These are phyloP conservation scores for Cladosporium sp. DNA, from an alignment of 2,329 filamentous ascomycete species.

Conservation along the genomic window DNA sequence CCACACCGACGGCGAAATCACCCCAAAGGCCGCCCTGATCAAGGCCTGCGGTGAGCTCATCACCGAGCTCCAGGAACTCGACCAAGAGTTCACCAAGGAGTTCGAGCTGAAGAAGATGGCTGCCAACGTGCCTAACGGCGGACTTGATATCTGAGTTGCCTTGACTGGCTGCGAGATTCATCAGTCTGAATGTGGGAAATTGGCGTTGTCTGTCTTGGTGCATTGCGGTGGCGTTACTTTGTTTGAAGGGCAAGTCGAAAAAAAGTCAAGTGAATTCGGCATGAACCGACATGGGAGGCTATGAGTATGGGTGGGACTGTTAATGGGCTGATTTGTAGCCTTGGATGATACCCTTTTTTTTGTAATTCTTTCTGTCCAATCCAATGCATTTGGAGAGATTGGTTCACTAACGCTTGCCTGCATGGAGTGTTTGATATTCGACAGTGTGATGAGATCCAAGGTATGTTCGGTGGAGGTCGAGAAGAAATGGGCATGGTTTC, in stretches of 20 bases:
- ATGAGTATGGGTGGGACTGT: neutral
- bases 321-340: conserved; percentile 1
- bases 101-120: conserved; percentile 84
- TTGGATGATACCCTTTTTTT: conserved; percentile 13
- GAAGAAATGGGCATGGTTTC: too few relatives aligned
- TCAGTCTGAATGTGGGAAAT: neutral
- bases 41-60: conserved; percentile 79
- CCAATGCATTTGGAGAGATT: conserved; percentile 7
- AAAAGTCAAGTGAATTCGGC: neutral
- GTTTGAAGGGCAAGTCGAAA: conserved; percentile 2
- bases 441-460: too few relatives aligned
- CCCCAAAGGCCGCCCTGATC: conserved; percentile 81
- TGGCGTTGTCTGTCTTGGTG: conserved; percentile 6
- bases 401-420: conserved; percentile 13
- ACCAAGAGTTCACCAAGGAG: conserved; percentile 87
- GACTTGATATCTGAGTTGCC: conserved; percentile 20
- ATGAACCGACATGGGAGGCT: neutral
- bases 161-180: neutral
- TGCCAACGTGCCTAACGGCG: conserved; percentile 21
- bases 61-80: conserved; percentile 71
- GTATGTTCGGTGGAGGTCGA: too few relatives aligned
- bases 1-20: conserved; percentile 84
- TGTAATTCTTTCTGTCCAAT: conserved; percentile 4
- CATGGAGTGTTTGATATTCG: neutral
- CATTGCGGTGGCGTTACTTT: conserved; percentile 23